These are phyloP conservation scores for Fraxinus nigra DNA, from an alignment of 305 asterid genomes.

Conservation along the genomic window DNA sequence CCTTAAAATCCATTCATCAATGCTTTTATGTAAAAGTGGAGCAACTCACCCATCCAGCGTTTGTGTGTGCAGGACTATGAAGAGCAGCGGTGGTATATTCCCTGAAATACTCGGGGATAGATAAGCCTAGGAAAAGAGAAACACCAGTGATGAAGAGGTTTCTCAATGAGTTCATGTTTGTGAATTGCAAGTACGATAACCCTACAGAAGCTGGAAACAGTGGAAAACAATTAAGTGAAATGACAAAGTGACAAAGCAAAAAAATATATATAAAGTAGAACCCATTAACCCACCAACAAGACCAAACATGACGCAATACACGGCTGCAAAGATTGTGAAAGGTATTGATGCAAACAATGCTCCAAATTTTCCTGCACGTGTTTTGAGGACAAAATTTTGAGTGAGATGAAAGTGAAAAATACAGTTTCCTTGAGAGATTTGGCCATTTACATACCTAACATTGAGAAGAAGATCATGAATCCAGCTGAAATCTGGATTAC, in stretches of 20 bases:
- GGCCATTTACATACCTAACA: slow-evolving; percentile 49
- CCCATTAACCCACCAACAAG: slow-evolving; percentile 63
- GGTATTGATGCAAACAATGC: slow-evolving; percentile 95
- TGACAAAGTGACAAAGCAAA: neutral
- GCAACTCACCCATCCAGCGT: slow-evolving; percentile 84
- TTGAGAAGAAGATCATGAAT: slow-evolving; percentile 89
- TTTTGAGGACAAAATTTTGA: neutral
- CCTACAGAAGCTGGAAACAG: slow-evolving; percentile 82
- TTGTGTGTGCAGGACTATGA: slow-evolving; percentile 91
- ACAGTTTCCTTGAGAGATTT: neutral
- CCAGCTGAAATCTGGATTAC: slow-evolving; percentile 91
- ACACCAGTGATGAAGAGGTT: slow-evolving; percentile 86
- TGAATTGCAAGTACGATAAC: slow-evolving; percentile 85
- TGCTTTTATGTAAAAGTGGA: neutral
- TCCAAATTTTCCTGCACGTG: slow-evolving; percentile 80
- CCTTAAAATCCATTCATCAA: neutral
- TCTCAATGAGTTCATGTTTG: slow-evolving; percentile 97
- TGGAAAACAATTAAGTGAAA: neutral
- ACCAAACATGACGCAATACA: slow-evolving; percentile 85
- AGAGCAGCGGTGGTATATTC: slow-evolving; percentile 74
- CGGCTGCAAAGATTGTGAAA: slow-evolving; percentile 85
- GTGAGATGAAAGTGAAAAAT: neutral
- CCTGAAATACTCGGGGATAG: slow-evolving; percentile 92
- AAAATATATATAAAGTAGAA: neutral
- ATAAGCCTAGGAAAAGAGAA: slow-evolving; percentile 84